Percentiles rank a stretch among this genome's conserved stretches.
Conservation (phyloP, 208 protist species). For the Endotrypanum monterogeii region DNA sequence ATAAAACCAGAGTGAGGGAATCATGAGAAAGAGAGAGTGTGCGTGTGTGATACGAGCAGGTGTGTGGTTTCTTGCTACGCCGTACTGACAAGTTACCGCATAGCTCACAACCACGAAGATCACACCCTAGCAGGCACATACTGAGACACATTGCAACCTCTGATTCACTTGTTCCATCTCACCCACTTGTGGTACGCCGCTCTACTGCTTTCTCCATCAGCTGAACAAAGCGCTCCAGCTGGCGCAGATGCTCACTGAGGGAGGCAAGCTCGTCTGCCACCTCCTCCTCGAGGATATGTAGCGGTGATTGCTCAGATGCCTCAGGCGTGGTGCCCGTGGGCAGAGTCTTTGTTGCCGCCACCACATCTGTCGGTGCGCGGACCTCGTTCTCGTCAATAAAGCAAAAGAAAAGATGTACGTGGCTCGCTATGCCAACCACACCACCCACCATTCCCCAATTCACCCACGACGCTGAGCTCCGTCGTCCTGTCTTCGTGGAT, state of each 20-base stretch:
- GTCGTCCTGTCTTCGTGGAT: conserved; percentile 14
- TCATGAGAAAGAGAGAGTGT: too few relatives aligned
- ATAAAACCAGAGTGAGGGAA: too few relatives aligned
- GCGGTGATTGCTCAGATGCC: not conserved
- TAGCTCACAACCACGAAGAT: not conserved
- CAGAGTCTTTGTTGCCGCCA: not conserved
- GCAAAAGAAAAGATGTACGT: conserved; percentile 32
- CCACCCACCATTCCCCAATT: conserved; percentile 25
- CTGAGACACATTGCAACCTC: not conserved
- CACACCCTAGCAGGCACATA: not conserved
- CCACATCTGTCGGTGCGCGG: conserved; percentile 12
- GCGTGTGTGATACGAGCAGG: too few relatives aligned
- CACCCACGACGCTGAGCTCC: conserved; percentile 19
- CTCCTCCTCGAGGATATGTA: conserved; percentile 36
- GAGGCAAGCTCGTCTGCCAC: conserved; percentile 24
- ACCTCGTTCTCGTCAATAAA: conserved; percentile 39
- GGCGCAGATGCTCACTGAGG: conserved; percentile 30
- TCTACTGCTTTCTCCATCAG: conserved; percentile 25
- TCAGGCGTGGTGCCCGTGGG: not conserved
- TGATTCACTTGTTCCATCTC: not conserved
- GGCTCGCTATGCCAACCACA: conserved; percentile 25
- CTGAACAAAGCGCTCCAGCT: conserved; percentile 30
- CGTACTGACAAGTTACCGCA: not conserved
- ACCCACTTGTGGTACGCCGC: conserved; percentile 3
- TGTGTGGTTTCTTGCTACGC: not conserved